Base-by-base conservation (phyloP, 768 basidiomycete species). In the Kwoniella heveanensis region DNA sequence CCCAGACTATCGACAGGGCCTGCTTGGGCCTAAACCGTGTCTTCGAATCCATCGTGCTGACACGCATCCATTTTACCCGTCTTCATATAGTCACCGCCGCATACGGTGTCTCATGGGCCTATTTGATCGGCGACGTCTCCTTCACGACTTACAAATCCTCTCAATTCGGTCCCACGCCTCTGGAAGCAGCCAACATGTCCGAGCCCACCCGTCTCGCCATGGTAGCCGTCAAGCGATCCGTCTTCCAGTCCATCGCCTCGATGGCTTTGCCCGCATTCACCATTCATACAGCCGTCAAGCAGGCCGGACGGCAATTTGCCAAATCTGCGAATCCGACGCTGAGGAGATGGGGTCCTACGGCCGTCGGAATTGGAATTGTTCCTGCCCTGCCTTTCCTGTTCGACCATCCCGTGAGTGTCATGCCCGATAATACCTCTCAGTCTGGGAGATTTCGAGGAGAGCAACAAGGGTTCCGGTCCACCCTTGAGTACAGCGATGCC, bases 201-300 rank as follows among this genome's bases (percentile, higher is more conserved):
- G 80, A 81, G 56, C 70, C 76, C 3, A 76, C 77, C 12, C 60
- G 80, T 29, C 60, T 81, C 25, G 65, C 67, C 1, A 68, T 80
- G 71, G 74, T 78, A 19, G 72, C 74, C 26, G 77, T 77, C 32
- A 81, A 81, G 62, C 67, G 80, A 58, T 73, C 77, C 12, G 69
- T 80, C 30, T 81, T 81, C 66, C 80, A 81, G 53, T 72, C 67
- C 29, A 60, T 78, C 25, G 80, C 80, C 8, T 75, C 72, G 1
- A 81, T 81, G 80, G 79, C 79, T 32, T 62, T 81, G 21, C 80
- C 80, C 0, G 79, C 80, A 7, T 77, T 80, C 63, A 80, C 80
- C 8, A 79, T 81, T 48, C 80, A 81, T 65, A 72, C 77, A 0
- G 76, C 77, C 15, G 80, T 81, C 26, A 73, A 66, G 46, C 66